phyloP scores from a whole-genome alignment of 1,284 basidiomycete genomes.

The Erythrobasidium hasegawianum region DNA sequence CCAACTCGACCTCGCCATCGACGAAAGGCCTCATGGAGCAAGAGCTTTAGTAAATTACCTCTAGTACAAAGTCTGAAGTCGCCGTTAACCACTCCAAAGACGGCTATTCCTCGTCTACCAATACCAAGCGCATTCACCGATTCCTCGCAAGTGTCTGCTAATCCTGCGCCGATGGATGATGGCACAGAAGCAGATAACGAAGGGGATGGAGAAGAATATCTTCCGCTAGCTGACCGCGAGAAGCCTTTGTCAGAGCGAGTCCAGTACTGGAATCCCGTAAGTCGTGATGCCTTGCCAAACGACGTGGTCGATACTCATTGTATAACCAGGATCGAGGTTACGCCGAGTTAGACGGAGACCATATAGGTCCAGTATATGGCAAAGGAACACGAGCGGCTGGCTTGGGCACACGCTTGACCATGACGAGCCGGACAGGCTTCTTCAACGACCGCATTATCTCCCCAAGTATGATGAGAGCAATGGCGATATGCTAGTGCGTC shows the following conservation, averaged over 20 bases:
- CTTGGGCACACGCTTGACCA: constrained; percentile 81
- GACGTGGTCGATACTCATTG: no score
- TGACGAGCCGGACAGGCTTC: constrained; percentile 92
- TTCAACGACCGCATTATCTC: constrained; percentile 80
- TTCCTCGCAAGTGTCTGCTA: constrained; percentile 45
- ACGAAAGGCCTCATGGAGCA: constrained; percentile 54
- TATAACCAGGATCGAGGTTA: constrained; percentile 35
- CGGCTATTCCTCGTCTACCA: background rate
- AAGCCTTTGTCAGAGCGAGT: constrained; percentile 51
- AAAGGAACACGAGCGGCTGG: constrained; percentile 39
- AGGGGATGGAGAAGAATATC: constrained; percentile 21
- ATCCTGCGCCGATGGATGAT: constrained; percentile 44
- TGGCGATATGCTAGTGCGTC: constrained; percentile 33
- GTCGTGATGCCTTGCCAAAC: no score
- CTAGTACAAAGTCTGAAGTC: constrained; percentile 32
- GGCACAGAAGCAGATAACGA: constrained; percentile 54
- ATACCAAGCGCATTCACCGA: background rate
- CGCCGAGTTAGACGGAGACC: constrained; percentile 13
- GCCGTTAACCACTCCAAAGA: constrained; percentile 5
- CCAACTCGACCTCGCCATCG: constrained; percentile 37
- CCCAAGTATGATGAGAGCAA: constrained; percentile 74
- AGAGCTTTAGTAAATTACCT: constrained; percentile 49
- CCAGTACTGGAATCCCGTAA: constrained; percentile 39
- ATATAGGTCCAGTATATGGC: background rate
- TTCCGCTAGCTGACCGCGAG: constrained; percentile 48